Evolutionary conservation across 768 basidiomycete species (phyloP).

Genomic region (Butyriboletus loyo): DNA sequence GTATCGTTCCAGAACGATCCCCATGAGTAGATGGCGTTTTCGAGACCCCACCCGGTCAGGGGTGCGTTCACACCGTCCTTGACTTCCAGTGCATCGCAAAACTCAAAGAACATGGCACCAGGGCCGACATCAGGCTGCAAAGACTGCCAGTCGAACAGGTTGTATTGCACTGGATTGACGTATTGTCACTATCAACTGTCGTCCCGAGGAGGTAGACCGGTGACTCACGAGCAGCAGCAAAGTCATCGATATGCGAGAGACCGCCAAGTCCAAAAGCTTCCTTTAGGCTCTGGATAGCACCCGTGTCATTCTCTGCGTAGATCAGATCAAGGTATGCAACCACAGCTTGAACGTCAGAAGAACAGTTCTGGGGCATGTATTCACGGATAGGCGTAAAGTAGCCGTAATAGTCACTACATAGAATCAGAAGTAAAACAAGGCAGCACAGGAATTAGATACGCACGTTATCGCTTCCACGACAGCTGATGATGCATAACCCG

Average conservation of each 20-base stretch:
- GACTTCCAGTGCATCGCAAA: slow-evolving; percentile 40
- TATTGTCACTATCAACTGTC: slow-evolving; percentile 18
- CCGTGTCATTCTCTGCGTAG: slow-evolving; percentile 42
- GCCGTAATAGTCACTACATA: slow-evolving; percentile 27
- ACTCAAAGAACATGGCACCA: slow-evolving; percentile 35
- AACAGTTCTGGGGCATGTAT: slow-evolving; percentile 71
- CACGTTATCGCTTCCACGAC: slow-evolving; percentile 45
- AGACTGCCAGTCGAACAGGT: slow-evolving; percentile 65
- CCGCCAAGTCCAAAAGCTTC: slow-evolving; percentile 54
- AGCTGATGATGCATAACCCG: slow-evolving; percentile 45
- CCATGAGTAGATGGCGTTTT: slow-evolving; percentile 61
- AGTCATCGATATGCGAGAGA: slow-evolving; percentile 63
- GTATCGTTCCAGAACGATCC: slow-evolving; percentile 51
- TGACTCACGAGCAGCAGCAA: slow-evolving; percentile 52
- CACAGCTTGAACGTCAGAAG: slow-evolving; percentile 64
- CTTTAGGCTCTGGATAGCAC: slow-evolving; percentile 54
- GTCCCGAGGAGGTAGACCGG: neutral
- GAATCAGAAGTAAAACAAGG: neutral
- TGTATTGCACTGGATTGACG: slow-evolving; percentile 42
- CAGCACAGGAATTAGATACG: slow-evolving; percentile 10
- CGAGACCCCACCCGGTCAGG: slow-evolving; percentile 56
- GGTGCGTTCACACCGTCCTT: slow-evolving; percentile 42
- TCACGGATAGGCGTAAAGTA: slow-evolving; percentile 72
- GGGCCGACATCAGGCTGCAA: slow-evolving; percentile 51
- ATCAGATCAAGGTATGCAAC: slow-evolving; percentile 59